Percentiles rank a stretch among this genome's conserved stretches.
These are phyloP conservation scores for Amborella trichopoda DNA, from an alignment of 164 flowering plant species.

Conservation along the genomic window DNA sequence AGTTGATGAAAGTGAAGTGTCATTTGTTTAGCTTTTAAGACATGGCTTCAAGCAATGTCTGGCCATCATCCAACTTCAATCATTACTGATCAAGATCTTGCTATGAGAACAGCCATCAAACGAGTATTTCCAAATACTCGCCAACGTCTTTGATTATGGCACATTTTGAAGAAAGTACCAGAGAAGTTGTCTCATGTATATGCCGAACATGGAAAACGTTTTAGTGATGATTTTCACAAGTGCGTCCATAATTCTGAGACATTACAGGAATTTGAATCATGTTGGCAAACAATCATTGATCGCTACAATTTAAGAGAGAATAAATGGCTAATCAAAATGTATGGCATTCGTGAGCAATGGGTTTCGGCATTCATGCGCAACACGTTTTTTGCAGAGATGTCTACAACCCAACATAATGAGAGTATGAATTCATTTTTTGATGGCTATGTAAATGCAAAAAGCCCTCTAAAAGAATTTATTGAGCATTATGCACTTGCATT, in stretches of 20 bases:
- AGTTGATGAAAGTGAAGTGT: neutral
- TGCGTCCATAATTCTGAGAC: conserved; percentile 1
- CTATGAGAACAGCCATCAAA: conserved; percentile 7
- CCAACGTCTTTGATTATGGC: conserved; percentile 4
- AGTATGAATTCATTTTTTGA: conserved; percentile 7
- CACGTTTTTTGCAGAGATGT: conserved; percentile 8
- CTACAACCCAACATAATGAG: neutral
- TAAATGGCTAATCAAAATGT: conserved; percentile 5
- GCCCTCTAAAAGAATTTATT: conserved; percentile 3
- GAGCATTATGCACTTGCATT: conserved; percentile 4
- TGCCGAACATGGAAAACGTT: neutral
- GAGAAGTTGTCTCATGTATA: neutral
- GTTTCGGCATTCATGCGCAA: conserved; percentile 5
- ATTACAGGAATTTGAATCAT: conserved; percentile 6
- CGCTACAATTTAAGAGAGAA: conserved; percentile 3
- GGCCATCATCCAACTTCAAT: conserved; percentile 6
- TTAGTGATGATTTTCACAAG: conserved; percentile 1
- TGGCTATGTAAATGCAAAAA: conserved; percentile 1
- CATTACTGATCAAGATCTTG: conserved; percentile 3
- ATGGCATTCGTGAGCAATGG: conserved; percentile 5
- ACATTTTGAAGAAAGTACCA: conserved; percentile 4
- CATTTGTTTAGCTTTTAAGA: conserved; percentile 8
- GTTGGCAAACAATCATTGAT: conserved; percentile 3
- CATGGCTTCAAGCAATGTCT: conserved; percentile 10
- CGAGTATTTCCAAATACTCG: conserved; percentile 6